Conservation (phyloP, 805 yeast genomes). For the Kurtzmaniella cleridarum region DNA sequence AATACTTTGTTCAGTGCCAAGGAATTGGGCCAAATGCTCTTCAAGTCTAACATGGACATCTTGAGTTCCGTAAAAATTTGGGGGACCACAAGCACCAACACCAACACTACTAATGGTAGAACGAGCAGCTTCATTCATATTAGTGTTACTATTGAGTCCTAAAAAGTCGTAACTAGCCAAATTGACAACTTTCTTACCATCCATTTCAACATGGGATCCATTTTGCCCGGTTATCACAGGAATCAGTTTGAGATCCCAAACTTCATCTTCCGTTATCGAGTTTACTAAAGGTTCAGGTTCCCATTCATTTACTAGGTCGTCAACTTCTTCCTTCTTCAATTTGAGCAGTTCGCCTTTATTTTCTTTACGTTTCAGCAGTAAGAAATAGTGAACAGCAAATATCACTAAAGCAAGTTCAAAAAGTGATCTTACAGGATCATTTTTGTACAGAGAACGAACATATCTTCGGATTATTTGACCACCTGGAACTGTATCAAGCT, state of each 20-base stretch:
- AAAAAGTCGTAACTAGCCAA: conserved; percentile 70
- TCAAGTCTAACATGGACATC: conserved; percentile 83
- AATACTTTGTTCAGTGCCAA: conserved; percentile 74
- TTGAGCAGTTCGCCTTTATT: conserved; percentile 66
- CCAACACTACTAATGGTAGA: conserved; percentile 64
- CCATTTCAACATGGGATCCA: conserved; percentile 31
- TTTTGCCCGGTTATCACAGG: conserved; percentile 62
- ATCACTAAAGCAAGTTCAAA: conserved; percentile 72
- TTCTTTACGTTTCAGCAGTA: conserved; percentile 70
- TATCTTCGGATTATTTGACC: conserved; percentile 60
- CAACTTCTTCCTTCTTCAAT: conserved; percentile 59
- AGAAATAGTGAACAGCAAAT: conserved; percentile 80
- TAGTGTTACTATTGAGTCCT: conserved; percentile 47
- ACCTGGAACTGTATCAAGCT: conserved; percentile 45
- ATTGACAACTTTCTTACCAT: conserved; percentile 46
- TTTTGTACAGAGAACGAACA: conserved; percentile 78
- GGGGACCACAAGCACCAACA: conserved; percentile 98
- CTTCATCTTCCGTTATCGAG: conserved; percentile 44
- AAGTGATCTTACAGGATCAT: conserved; percentile 88
- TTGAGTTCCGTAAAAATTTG: conserved; percentile 94
- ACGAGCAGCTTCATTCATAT: conserved; percentile 49
- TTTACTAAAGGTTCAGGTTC: conserved; percentile 78
- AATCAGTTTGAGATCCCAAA: conserved; percentile 57
- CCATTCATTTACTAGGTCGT: conserved; percentile 87
- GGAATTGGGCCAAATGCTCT: conserved; percentile 64